Conservation (phyloP, 345 rosid species). For the Acer campestre region DNA sequence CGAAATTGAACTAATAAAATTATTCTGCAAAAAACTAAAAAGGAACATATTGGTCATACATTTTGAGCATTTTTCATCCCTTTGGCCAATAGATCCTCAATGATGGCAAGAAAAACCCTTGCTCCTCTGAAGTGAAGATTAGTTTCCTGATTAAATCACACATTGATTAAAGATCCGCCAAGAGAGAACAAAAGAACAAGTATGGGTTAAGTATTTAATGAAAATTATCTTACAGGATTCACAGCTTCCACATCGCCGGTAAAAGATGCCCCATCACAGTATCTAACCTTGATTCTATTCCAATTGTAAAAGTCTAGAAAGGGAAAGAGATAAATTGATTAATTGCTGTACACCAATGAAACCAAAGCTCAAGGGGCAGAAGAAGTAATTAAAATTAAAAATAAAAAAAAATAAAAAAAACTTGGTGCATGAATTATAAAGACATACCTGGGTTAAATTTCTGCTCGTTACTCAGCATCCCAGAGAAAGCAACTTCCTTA, state of each 20-base stretch:
- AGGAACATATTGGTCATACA: slow-evolving; percentile 33
- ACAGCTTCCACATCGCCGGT: slow-evolving; percentile 88
- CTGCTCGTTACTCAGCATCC: slow-evolving; percentile 61
- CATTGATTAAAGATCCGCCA: slow-evolving; percentile 33
- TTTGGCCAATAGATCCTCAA: slow-evolving; percentile 74
- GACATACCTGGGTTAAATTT: slow-evolving; percentile 71
- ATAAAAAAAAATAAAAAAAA: too few species aligned
- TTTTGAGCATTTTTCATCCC: slow-evolving; percentile 91
- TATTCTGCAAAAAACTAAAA: not conserved
- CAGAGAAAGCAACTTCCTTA: slow-evolving; percentile 67
- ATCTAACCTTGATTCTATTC: slow-evolving; percentile 88
- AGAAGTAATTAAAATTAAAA: not conserved
- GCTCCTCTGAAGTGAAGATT: slow-evolving; percentile 97
- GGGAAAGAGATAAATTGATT: slow-evolving; percentile 6
- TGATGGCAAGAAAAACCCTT: slow-evolving; percentile 73
- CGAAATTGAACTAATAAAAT: not conserved
- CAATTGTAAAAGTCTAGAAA: slow-evolving; percentile 78
- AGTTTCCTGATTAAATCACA: slow-evolving; percentile 69
- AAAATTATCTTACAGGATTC: slow-evolving; percentile 56
- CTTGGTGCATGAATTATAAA: not conserved
- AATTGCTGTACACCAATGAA: not conserved
- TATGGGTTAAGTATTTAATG: not conserved
- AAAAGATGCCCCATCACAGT: slow-evolving; percentile 92
- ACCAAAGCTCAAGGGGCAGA: not conserved
- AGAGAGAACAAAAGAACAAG: not conserved